These are phyloP conservation scores for Creolimax fragrantissima DNA, from an alignment of 78 protist species.

Conservation along the genomic window DNA sequence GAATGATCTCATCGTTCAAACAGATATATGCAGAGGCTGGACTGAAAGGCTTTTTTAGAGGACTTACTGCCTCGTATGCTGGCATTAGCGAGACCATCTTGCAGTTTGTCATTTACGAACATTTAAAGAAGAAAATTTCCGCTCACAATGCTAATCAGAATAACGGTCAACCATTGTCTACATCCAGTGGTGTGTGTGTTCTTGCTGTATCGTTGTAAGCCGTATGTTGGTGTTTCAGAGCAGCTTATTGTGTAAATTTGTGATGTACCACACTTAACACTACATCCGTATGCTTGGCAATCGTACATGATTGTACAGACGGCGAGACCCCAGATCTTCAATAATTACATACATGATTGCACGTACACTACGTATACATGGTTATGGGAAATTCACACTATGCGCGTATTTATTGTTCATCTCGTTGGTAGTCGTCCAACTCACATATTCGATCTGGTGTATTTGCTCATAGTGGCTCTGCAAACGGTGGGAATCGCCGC, in stretches of 20 bases:
- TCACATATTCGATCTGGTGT: background rate
- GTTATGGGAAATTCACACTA: no score
- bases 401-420: no score
- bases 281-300: no score
- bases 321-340: no score
- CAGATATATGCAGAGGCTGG: constrained; percentile 4
- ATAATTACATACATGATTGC: no score
- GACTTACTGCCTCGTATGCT: constrained; percentile 6
- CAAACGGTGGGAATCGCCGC: background rate
- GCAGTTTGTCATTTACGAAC: constrained; percentile 42
- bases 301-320: no score
- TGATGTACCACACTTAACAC: no score
- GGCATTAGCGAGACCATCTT: constrained; percentile 1
- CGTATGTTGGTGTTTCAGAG: no score
- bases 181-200: no score
- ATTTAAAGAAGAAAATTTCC: constrained; percentile 5
- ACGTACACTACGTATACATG: no score
- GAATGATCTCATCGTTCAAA: background rate
- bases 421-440: background rate
- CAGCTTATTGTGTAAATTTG: no score
- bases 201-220: no score
- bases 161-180: background rate
- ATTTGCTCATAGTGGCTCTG: background rate
- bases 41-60: constrained; percentile 27
- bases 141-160: background rate